Evolutionary conservation across 2,329 filamentous ascomycete species (phyloP).

Genomic region (Pyricularia grisea): DNA sequence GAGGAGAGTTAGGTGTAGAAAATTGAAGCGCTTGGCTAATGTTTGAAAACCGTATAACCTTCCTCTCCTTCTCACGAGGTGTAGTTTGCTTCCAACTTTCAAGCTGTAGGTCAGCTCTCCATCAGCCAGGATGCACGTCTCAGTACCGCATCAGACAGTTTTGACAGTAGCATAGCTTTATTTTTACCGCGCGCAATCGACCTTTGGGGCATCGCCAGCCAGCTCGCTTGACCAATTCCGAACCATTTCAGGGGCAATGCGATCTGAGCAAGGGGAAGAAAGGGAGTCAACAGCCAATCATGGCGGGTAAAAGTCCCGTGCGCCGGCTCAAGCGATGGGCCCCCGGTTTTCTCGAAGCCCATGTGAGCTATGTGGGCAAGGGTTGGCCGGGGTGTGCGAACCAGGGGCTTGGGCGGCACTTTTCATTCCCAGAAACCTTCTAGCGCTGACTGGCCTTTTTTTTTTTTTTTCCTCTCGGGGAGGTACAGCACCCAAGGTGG

Average conservation of each 20-base stretch:
- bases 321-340: neutral
- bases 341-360: neutral
- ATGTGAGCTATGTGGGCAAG: neutral
- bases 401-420: neutral
- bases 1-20: neutral
- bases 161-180: neutral
- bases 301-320: neutral
- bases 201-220: neutral
- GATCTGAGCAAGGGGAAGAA: neutral
- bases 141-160: neutral
- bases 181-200: neutral
- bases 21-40: neutral
- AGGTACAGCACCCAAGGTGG: neutral
- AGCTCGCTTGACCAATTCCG: neutral
- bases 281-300: neutral
- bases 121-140: too few relatives aligned
- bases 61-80: neutral
- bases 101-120: neutral
- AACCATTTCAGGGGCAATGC: neutral
- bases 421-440: neutral
- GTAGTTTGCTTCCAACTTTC: too few relatives aligned
- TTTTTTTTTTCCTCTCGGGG: too few relatives aligned
- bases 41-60: neutral
- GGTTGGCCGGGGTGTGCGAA: neutral
- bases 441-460: neutral